Evolutionary conservation across 176 grass and related monocot genomes (phyloP).

Genomic region (Ensete glaucum): DNA sequence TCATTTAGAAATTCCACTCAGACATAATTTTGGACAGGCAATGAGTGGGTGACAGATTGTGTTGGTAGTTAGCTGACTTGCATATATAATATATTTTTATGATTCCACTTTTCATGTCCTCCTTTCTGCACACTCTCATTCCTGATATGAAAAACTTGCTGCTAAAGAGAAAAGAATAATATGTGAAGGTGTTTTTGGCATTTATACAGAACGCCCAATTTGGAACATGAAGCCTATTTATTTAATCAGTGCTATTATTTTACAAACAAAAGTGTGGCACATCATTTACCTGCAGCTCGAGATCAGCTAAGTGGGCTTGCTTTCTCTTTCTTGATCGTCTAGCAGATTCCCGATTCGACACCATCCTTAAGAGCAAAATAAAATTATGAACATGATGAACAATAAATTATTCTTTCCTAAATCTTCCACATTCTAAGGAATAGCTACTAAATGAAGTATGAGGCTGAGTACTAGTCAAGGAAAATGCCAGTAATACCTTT

Average conservation of each 20-base stretch:
- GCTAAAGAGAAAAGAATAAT: too few species aligned
- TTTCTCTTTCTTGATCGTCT: constrained; percentile 85
- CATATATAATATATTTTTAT: too few species aligned
- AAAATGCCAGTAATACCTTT: too few species aligned
- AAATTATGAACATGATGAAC: constrained; percentile 1
- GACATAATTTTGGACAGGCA: background rate
- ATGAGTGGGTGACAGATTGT: background rate
- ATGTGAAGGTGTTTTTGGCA: too few species aligned
- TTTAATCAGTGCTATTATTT: background rate
- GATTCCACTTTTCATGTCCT: too few species aligned
- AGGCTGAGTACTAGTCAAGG: too few species aligned
- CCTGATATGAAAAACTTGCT: too few species aligned
- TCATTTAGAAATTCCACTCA: too few species aligned
- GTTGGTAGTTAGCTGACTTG: too few species aligned
- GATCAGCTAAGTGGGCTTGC: constrained; percentile 67
- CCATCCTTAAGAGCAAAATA: constrained; percentile 43
- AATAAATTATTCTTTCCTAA: background rate
- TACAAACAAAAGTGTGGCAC: background rate
- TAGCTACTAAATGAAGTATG: background rate
- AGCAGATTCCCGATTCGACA: constrained; percentile 80
- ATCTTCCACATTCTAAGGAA: background rate
- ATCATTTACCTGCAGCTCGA: constrained; percentile 64
- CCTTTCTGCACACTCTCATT: too few species aligned
- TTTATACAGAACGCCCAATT: background rate
- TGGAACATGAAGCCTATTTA: background rate